These are phyloP conservation scores for Boletus sp. DNA, from an alignment of 768 basidiomycete species.

Conservation along the genomic window DNA sequence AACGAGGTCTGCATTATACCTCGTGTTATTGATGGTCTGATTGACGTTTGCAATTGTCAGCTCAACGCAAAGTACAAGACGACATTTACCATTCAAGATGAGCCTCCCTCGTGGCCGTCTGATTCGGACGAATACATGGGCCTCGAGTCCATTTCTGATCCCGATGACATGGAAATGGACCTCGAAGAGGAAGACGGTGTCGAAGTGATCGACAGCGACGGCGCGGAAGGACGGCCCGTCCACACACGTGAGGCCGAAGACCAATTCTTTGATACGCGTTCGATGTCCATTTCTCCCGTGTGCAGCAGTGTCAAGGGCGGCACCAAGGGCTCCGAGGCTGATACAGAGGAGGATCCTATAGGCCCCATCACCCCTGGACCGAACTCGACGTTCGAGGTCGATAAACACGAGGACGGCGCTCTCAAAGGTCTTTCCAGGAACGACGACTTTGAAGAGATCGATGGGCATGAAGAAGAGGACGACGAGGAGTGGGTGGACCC, in stretches of 20 bases:
- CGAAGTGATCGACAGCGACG: conserved; percentile 27
- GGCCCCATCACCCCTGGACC: conserved; percentile 70
- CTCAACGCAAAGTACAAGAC: conserved; percentile 51
- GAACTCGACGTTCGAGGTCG: conserved; percentile 29
- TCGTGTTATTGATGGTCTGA: conserved; percentile 1
- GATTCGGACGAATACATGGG: conserved; percentile 73
- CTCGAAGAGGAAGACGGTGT: conserved; percentile 46
- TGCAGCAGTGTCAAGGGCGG: conserved; percentile 33
- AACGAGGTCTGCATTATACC: conserved; percentile 53
- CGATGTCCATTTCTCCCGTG: conserved; percentile 43
- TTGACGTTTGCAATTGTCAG: conserved; percentile 4
- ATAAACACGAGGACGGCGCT: conserved; percentile 14
- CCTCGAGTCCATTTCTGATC: conserved; percentile 79
- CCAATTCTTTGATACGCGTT: conserved; percentile 55
- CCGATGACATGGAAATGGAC: conserved; percentile 65
- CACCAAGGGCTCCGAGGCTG: conserved; percentile 51
- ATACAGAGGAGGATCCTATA: conserved; percentile 70
- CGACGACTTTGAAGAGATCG: conserved; percentile 29
- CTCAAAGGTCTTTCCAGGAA: conserved; percentile 27
- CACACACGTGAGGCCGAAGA: conserved; percentile 35
- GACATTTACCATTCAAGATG: conserved; percentile 85
- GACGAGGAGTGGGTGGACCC: conserved; percentile 71
- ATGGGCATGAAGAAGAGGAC: conserved; percentile 32
- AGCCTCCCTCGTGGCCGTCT: conserved; percentile 78
- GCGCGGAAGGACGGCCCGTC: conserved; percentile 29